These are phyloP conservation scores for Kodamaea nitidulidarum DNA, from an alignment of 805 yeast genomes.

Conservation along the genomic window DNA sequence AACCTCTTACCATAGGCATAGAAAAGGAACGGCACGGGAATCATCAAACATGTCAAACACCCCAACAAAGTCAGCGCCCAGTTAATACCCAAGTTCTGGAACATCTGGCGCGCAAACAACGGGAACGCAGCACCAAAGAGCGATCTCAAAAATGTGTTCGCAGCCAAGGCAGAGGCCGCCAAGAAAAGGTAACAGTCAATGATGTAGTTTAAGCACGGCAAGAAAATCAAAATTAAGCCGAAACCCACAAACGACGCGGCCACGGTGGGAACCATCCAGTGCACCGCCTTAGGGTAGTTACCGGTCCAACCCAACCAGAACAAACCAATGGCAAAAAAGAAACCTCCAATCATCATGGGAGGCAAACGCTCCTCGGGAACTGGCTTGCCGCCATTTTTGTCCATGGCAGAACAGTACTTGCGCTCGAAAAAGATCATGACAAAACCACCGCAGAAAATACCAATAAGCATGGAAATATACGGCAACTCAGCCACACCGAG, in stretches of 20 bases:
- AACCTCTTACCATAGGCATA: slow-evolving; percentile 40
- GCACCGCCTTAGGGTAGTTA: slow-evolving; percentile 63
- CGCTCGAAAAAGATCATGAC: slow-evolving; percentile 26
- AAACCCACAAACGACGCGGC: slow-evolving; percentile 40
- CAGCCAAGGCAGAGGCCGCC: slow-evolving; percentile 65
- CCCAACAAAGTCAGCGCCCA: slow-evolving; percentile 58
- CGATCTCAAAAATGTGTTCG: slow-evolving; percentile 57
- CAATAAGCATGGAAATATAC: slow-evolving; percentile 34
- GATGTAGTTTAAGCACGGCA: slow-evolving; percentile 56
- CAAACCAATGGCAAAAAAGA: slow-evolving; percentile 71
- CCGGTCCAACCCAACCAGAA: slow-evolving; percentile 91
- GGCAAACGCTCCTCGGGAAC: slow-evolving; percentile 80
- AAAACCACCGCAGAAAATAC: slow-evolving; percentile 30
- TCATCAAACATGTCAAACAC: slow-evolving; percentile 45
- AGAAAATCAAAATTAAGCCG: slow-evolving; percentile 55
- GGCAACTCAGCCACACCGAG: slow-evolving; percentile 25
- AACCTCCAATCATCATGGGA: slow-evolving; percentile 69
- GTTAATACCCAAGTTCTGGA: slow-evolving; percentile 43
- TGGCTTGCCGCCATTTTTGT: slow-evolving; percentile 41
- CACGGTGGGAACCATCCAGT: slow-evolving; percentile 66
- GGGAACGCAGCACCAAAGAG: slow-evolving; percentile 61
- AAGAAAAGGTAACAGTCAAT: slow-evolving; percentile 55
- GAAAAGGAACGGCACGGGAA: slow-evolving; percentile 57
- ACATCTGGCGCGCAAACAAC: slow-evolving; percentile 52
- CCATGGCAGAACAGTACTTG: slow-evolving; percentile 29